Evolutionary conservation across 2,329 filamentous ascomycete species (phyloP), one percentile per base, ranked within the genome.

Genomic region (Zarea fungicola): DNA sequence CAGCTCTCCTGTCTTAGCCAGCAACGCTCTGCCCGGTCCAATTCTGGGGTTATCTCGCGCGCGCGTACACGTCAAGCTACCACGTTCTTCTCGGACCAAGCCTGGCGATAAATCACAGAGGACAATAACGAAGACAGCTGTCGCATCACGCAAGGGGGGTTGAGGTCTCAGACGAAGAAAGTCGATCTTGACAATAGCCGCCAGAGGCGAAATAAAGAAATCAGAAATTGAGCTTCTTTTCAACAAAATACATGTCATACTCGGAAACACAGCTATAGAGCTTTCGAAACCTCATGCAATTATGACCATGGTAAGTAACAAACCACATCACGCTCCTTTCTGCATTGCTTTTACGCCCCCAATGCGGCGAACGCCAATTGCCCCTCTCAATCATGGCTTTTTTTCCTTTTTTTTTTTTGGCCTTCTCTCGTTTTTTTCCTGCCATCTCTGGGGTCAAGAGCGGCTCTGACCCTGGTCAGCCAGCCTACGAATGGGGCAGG

Each of bases 261-360:
- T 6, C 25, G 25, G 19, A 16, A 23, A 26, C 34, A 26, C 42
- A 44, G 8, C 29, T 9, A 7, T 6, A 16, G 23, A 39, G 7
- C 25, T 19, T 22, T 22, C 22, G 14, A 21, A 32, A 29, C 34
- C n/a, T 39, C 25, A 23, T 31, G 34, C 43, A 46, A 40, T 34
- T 36, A 48, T 21, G n/a, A n/a, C n/a, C 36, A 48, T 48, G 44
- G 44, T 48, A 34, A n/a, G 44, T 34, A 19, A 4, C 7, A 48
- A 41, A 9, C 25, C 18, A n/a, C 28, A n/a, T 34, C 36, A 32
- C 25, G 8, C 28, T 22, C 5, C 25, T 18, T 26, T 26, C 13
- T 23, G 21, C 36, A 36, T 19, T 44, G 42, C 32, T 25, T 45
- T 13, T 19, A 45, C 23, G 32, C 22, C 32, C 42, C 42, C 42